phyloP scores from a whole-genome alignment of 768 basidiomycete species.

The Trametes cinnabarina region DNA sequence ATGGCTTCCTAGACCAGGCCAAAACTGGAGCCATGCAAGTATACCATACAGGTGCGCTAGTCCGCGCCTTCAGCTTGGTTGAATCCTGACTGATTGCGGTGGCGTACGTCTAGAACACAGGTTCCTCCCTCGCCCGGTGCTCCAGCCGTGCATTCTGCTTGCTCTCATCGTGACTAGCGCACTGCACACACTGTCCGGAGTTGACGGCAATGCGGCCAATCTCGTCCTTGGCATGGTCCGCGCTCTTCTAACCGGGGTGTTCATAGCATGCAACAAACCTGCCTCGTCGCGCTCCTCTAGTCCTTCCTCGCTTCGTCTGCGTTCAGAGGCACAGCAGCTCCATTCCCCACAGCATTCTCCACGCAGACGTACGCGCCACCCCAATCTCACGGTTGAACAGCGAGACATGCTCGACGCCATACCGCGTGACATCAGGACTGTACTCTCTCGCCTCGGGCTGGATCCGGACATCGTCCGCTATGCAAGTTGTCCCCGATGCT shows the following conservation, averaged over 20 bases:
- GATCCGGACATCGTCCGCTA: not conserved
- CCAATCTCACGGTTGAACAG: not conserved
- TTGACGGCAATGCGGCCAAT: not conserved
- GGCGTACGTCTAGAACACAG: too few relatives aligned
- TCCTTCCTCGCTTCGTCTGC: too few relatives aligned
- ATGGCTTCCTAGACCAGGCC: too few relatives aligned
- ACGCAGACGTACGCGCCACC: not conserved
- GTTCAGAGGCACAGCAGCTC: too few relatives aligned
- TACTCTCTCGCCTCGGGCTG: not conserved
- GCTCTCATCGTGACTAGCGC: not conserved
- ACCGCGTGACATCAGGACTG: not conserved
- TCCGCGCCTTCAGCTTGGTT: too few relatives aligned
- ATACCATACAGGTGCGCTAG: too few relatives aligned
- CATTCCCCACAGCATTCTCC: too few relatives aligned
- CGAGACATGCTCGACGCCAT: not conserved
- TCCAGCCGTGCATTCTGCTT: not conserved
- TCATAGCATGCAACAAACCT: not conserved
- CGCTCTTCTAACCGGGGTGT: not conserved
- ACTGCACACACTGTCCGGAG: not conserved
- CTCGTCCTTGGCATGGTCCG: not conserved
- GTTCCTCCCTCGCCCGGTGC: too few relatives aligned
- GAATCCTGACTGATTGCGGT: too few relatives aligned
- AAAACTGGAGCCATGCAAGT: too few relatives aligned
- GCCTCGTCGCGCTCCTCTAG: not conserved
- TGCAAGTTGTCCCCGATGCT: not conserved